Conservation (phyloP, 495 filamentous ascomycete genomes). For the Aspergillus leporis region DNA sequence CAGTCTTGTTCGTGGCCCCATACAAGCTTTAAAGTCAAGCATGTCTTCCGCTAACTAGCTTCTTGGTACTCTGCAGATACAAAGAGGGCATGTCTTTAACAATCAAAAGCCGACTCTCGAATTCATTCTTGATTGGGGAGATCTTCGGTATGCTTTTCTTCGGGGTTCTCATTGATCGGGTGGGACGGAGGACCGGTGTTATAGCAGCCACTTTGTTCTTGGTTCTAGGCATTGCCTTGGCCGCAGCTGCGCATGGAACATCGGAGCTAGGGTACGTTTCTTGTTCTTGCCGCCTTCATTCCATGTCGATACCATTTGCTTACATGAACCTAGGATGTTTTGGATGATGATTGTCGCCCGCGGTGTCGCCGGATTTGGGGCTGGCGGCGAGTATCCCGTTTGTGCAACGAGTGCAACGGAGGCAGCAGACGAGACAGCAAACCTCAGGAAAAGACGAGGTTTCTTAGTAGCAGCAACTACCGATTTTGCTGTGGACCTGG, state of each 20-base stretch:
- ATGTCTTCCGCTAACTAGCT: constrained; percentile 4
- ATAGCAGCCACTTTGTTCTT: constrained; percentile 29
- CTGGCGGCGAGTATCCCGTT: constrained; percentile 51
- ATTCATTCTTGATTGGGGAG: constrained; percentile 36
- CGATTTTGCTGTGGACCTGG: constrained; percentile 35
- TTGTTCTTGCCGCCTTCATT: too few relatives aligned
- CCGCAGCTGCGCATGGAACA: constrained; percentile 31
- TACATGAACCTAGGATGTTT: constrained; percentile 36
- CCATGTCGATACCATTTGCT: neutral
- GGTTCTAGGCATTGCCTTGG: constrained; percentile 30
- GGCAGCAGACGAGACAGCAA: constrained; percentile 42
- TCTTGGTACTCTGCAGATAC: constrained; percentile 23
- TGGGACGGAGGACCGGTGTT: constrained; percentile 33
- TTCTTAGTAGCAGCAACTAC: constrained; percentile 35
- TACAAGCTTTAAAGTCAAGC: neutral
- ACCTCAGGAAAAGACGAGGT: constrained; percentile 29
- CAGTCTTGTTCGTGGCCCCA: constrained; percentile 29
- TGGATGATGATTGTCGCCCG: constrained; percentile 57
- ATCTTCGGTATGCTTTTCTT: constrained; percentile 41
- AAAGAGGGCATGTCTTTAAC: constrained; percentile 31
- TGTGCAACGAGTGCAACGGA: constrained; percentile 46
- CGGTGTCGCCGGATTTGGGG: constrained; percentile 54
- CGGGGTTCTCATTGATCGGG: constrained; percentile 30
- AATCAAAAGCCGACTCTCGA: constrained; percentile 35
- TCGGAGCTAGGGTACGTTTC: constrained; percentile 26